Base-by-base conservation (phyloP, 331 rosid species). In the Phaseolus coccineus region DNA sequence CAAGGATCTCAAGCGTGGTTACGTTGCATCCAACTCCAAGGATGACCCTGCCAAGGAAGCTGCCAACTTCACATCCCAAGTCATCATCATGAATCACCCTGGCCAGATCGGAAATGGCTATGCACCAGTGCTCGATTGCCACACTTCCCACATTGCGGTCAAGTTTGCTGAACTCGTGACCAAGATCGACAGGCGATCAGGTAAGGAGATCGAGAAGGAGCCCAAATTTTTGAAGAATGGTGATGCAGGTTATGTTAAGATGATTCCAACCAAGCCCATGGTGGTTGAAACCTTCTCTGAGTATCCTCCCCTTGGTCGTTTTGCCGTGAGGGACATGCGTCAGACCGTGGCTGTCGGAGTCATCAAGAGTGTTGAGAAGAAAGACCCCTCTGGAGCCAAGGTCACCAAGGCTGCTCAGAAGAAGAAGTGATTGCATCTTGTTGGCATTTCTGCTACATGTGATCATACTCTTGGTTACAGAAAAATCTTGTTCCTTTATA, bases 31-130 rank as follows among this genome's bases (percentile, higher is more conserved):
- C 27, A 78, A 83, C 78, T 83, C 87, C 6, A 83, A 83, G 81
- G 84, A 83, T 74, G 87, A 83, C 63, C 87, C 87, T 68, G 77
- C 87, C 40, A 83, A 83, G 84, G 87, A 83, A 63, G 87, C 87
- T 69, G 87, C 87, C 33, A 84, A 42, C 84, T 84, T 84, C 81
- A 79, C 84, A 2, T 79, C 87, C 50, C 87, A 84, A 11, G 87
- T 84, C 37, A 84, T 84, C 4, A 84, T 84, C 75, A 84, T 84
- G 87, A 84, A 84, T 71, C 87, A 84, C 3, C 86, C 83, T 19
- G 86, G 86, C 3, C 86, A 83, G 86, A 83, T 83, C 4, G 86
- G 86, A 6, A 74, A 79, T 1, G 84, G 87, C 4, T 84, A 84
- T 25, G 87, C 87, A 19, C 87, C 87, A 4, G 87, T 84, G 56